Base-by-base conservation (phyloP, 2,329 filamentous ascomycete genomes). In the Cordyceps javanica region DNA sequence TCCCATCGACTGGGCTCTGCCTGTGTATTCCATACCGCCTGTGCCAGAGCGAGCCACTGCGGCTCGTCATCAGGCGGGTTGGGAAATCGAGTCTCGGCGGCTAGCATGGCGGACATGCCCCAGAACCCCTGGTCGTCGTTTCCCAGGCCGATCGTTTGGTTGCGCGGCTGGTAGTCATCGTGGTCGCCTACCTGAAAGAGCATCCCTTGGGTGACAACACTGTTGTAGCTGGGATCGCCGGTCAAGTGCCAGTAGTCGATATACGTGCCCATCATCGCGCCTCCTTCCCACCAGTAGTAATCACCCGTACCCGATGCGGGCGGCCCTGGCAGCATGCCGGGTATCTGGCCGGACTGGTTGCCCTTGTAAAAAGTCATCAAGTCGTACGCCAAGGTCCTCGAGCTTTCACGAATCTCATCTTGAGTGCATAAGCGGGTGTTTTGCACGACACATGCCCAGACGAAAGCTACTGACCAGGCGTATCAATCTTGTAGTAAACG, bases 71-170 rank as follows among this genome's bases (percentile, higher is more conserved):
- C 60, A 0, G 72, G 66, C 9, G 74, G 74, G 60, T 78, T 71
- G 3, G 78, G 77, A 60, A 83, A 81, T 46, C 75, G 74, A 55
- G 73, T 68, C 65, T 86, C 82, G 30, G 79, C 80, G 1, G 82
- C 82, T 2, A 74, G 75, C 72, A 85, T 78, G 11, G 80, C 80
- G 2, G 78, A 74, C 62, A 83, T 73, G 44, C 74, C 80, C 82
- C 82, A 86, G 67, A 81, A 80, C 14, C 75, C 77, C 69, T 85
- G 82, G 61, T 85, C 82, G 61, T 85, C 82, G 64, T 85, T 86
- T 50, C 80, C 81, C 39, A 77, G 65, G 3, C 66, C 68, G 3
- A 68, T 69, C 2, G 76, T 74, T 59, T 72, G 70, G 64, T 79
- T 79, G 2, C 62, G 60, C 0, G 80, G 80, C 73, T 80, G 74